phyloP scores from a whole-genome alignment of 352 stramenopile species.

The Pythium phragmitis region DNA sequence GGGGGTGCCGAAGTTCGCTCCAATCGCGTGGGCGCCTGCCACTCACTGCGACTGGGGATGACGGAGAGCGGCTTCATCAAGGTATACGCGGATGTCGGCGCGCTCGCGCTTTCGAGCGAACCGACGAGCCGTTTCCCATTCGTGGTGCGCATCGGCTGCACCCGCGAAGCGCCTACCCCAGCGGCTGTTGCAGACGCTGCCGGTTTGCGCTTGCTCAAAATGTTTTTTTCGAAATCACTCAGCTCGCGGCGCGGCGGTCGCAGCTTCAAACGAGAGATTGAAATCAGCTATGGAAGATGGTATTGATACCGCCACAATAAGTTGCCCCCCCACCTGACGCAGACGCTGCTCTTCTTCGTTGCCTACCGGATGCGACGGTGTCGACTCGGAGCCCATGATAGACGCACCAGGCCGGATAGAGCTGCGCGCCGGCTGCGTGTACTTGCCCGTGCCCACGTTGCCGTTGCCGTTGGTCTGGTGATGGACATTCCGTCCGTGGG shows the following conservation, averaged over 20 bases:
- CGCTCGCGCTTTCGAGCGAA: conserved; percentile 12
- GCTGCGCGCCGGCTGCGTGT: conserved; percentile 3
- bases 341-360: conserved; percentile 24
- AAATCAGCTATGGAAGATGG: neutral
- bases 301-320: too few species aligned
- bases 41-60: neutral
- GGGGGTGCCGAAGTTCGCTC: neutral
- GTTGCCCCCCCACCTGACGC: conserved; percentile 4
- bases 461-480: neutral
- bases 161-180: neutral
- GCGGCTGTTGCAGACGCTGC: neutral
- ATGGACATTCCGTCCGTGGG: neutral
- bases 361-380: neutral
- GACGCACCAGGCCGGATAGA: conserved; percentile 7
- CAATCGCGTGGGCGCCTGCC: conserved; percentile 2
- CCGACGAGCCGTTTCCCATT: neutral
- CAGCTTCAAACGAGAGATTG: neutral
- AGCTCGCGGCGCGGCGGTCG: neutral
- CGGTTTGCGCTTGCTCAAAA: neutral
- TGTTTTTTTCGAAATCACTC: neutral
- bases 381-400: conserved; percentile 2
- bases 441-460: conserved; percentile 11
- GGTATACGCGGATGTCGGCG: neutral
- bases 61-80: neutral
- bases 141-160: neutral